Conservation (phyloP, 2,329 filamentous ascomycete species). For the Paraphaeosphaeria minitans region DNA sequence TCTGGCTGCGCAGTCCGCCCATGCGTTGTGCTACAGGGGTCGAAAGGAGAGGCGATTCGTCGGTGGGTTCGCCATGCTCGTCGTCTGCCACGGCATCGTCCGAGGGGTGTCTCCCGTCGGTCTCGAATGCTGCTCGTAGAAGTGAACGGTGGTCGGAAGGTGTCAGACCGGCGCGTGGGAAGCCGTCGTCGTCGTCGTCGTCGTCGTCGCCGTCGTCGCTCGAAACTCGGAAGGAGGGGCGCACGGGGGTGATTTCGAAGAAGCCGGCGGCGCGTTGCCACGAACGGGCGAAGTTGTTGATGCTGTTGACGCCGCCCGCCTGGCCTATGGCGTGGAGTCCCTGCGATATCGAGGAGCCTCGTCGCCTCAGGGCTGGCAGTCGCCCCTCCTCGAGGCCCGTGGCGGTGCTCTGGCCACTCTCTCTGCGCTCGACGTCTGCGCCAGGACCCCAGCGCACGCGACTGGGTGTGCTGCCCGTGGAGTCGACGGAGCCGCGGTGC, state of each 20-base stretch:
- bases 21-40: constrained; percentile 32
- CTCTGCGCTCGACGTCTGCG: constrained; percentile 39
- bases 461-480: constrained; percentile 35
- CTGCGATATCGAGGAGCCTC: constrained; percentile 56
- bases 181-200: constrained; percentile 43
- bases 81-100: constrained; percentile 47
- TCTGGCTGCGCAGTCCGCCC: constrained; percentile 32
- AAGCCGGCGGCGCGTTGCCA: constrained; percentile 92
- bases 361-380: constrained; percentile 39
- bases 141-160: constrained; percentile 50
- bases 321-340: constrained; percentile 63
- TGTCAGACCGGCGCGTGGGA: constrained; percentile 38
- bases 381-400: background rate
- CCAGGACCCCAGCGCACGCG: constrained; percentile 48
- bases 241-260: constrained; percentile 81
- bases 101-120: constrained; percentile 42
- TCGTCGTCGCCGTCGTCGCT: constrained; percentile 39
- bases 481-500: constrained; percentile 50
- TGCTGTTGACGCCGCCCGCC: constrained; percentile 88
- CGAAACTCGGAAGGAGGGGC: constrained; percentile 69
- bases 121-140: constrained; percentile 48
- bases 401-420: constrained; percentile 37
- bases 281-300: constrained; percentile 89
- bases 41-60: constrained; percentile 38
- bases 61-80: constrained; percentile 36